Base-by-base conservation (phyloP, 169 alveolate species). In the Plasmodium coatneyi region DNA sequence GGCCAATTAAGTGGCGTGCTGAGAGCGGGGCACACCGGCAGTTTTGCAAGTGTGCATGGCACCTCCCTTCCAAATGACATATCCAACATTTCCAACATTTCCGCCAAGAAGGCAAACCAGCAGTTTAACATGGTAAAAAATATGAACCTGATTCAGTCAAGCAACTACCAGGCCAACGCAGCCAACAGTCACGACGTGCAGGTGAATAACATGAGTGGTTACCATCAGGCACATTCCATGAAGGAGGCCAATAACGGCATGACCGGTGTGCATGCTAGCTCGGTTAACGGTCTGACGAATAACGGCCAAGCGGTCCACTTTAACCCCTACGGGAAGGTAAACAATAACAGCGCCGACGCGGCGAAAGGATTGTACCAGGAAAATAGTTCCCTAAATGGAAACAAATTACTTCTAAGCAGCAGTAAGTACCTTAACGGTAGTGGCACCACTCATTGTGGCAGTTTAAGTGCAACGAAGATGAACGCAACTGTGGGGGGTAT, bases 81-180 rank as follows among this genome's bases (percentile, higher is more conserved):
- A 16, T 1, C 43, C 71, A 83, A 43, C 43, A 28, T 56, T 34
- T 54, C n/a, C n/a, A n/a, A n/a, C n/a, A n/a, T 54, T 32, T 52
- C 70, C 12, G 16, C 66, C 22, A 34, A 82, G 60, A 82, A 30
- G 60, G 78, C n/a, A 12, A 81, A 81, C 52, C 39, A 32, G 49
- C 89, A 81, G 41, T 83, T 83, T 70, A 83, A 54, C 54, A 7
- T 34, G 52, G 39, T 83, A 70, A 60, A 32, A 82, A 82, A 82
- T 46, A 82, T 82, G 52, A 83, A 83, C 56, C 25, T 83, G 34
- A 41, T 72, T 32, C 92, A n/a, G 52, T 43, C 76, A 36, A 71
- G 76, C 52, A 83, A 22, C 32, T 54, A 70, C 34, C 52, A 39
- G 14, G 14, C 54, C 16, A 83, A 83, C 41, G 34, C 60, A 25